Conservation (phyloP, 805 yeast species). For the Danielia oregonensis region DNA sequence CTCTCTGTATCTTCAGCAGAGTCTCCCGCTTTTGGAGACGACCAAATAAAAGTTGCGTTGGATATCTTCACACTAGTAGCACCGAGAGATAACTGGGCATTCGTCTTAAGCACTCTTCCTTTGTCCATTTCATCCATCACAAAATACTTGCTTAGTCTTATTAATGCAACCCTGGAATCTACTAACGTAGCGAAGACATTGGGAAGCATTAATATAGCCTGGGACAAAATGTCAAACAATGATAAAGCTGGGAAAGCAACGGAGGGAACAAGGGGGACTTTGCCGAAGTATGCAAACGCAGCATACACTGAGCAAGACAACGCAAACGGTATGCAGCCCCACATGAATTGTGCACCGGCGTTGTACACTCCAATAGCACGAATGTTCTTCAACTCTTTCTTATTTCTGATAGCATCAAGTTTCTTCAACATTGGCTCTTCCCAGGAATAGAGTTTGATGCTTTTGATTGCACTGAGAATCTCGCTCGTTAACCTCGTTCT, state of each 20-base stretch:
- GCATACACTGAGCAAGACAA: conserved; percentile 32
- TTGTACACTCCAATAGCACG: conserved; percentile 40
- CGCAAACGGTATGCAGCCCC: conserved; percentile 37
- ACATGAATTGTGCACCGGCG: conserved; percentile 30
- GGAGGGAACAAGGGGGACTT: conserved; percentile 30
- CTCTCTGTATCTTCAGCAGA: conserved; percentile 47
- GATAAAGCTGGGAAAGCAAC: conserved; percentile 40
- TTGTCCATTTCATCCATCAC: conserved; percentile 31
- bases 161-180: conserved; percentile 30
- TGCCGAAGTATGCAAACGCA: conserved; percentile 21
- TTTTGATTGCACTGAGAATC: conserved; percentile 54
- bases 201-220: conserved; percentile 34
- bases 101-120: conserved; percentile 19
- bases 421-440: conserved; percentile 59
- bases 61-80: conserved; percentile 35
- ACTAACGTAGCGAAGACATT: conserved; percentile 23
- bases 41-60: conserved; percentile 57
- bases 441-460: conserved; percentile 68
- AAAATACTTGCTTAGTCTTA: conserved; percentile 31
- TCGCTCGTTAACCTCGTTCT: conserved; percentile 63
- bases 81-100: conserved; percentile 15
- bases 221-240: conserved; percentile 32
- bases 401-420: conserved; percentile 52
- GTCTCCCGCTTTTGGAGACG: conserved; percentile 14
- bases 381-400: conserved; percentile 51